phyloP scores from a whole-genome alignment of 2,329 filamentous ascomycete genomes.

The Cladophialophora bantiana region DNA sequence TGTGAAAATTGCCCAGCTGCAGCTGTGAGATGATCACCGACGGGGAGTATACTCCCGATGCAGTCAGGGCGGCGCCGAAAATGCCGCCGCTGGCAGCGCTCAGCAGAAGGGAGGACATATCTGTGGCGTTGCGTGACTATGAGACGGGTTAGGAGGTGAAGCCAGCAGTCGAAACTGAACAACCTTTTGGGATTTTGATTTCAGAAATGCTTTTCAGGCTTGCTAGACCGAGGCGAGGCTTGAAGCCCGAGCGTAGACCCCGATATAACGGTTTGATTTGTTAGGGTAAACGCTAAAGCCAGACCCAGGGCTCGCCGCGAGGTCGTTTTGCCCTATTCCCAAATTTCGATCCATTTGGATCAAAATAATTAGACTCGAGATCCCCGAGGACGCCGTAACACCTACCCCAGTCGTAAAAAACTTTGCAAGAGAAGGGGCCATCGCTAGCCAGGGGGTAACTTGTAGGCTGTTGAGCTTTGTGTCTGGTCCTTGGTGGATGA shows the following conservation, averaged over 20 bases:
- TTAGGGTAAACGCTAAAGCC: conserved; percentile 10
- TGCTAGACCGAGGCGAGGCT: conserved; percentile 7
- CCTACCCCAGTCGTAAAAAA: not conserved
- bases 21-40: conserved; percentile 68
- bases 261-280: conserved; percentile 1
- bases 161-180: not conserved
- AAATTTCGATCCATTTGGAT: conserved; percentile 13
- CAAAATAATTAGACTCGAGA: not conserved
- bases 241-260: conserved; percentile 21
- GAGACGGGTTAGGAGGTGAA: not conserved
- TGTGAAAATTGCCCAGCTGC: conserved; percentile 67
- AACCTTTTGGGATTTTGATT: not conserved
- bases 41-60: conserved; percentile 67
- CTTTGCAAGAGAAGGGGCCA: not conserved
- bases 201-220: conserved; percentile 10
- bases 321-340: conserved; percentile 7
- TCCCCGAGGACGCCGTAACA: conserved; percentile 6
- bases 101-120: conserved; percentile 33
- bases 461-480: too few species aligned
- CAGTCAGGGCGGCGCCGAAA: conserved; percentile 68
- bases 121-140: not conserved
- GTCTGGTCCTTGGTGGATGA: too few species aligned
- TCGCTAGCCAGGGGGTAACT: not conserved
- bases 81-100: conserved; percentile 59
- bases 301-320: conserved; percentile 18